phyloP scores from a whole-genome alignment of 2,329 filamentous ascomycete genomes.

The Tolypocladium ophioglossoides region DNA sequence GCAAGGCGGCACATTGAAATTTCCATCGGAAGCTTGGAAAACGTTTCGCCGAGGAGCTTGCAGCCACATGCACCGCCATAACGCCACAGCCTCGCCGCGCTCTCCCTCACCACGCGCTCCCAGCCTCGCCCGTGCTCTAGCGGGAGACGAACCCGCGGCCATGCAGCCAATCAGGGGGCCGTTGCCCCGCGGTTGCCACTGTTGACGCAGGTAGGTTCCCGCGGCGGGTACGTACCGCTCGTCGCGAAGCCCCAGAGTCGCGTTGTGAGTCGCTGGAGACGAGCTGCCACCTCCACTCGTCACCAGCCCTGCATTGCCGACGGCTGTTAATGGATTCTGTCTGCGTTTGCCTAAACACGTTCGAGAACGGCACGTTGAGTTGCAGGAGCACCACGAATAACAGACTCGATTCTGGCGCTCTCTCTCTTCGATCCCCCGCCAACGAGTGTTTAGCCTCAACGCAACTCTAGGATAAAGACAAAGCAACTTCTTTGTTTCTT shows the following conservation, averaged over 20 bases:
- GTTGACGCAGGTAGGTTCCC: slow-evolving; percentile 27
- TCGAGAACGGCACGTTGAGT: too few relatives aligned
- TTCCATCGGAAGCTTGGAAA: slow-evolving; percentile 14
- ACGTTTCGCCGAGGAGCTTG: slow-evolving; percentile 12
- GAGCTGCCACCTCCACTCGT: slow-evolving; percentile 1
- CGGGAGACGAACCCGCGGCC: slow-evolving; percentile 8
- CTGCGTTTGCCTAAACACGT: too few relatives aligned
- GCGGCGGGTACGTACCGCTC: neutral
- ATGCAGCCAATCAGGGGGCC: slow-evolving; percentile 29
- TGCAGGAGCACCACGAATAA: neutral
- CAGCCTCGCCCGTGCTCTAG: slow-evolving; percentile 1
- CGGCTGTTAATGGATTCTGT: neutral
- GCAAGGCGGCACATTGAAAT: slow-evolving; percentile 7
- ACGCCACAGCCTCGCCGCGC: neutral
- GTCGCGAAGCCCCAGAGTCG: slow-evolving; percentile 8
- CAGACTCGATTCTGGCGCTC: too few relatives aligned
- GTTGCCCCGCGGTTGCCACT: slow-evolving; percentile 49
- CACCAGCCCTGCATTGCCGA: too few relatives aligned
- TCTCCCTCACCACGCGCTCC: neutral
- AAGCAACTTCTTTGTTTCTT: neutral
- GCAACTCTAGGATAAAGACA: neutral
- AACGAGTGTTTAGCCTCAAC: neutral
- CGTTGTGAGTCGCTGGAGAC: slow-evolving; percentile 10
- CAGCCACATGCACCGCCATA: slow-evolving; percentile 8
- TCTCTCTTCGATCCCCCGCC: neutral